These are phyloP conservation scores for Termitomyces sp. DNA, from an alignment of 768 basidiomycete genomes.

Conservation along the genomic window DNA sequence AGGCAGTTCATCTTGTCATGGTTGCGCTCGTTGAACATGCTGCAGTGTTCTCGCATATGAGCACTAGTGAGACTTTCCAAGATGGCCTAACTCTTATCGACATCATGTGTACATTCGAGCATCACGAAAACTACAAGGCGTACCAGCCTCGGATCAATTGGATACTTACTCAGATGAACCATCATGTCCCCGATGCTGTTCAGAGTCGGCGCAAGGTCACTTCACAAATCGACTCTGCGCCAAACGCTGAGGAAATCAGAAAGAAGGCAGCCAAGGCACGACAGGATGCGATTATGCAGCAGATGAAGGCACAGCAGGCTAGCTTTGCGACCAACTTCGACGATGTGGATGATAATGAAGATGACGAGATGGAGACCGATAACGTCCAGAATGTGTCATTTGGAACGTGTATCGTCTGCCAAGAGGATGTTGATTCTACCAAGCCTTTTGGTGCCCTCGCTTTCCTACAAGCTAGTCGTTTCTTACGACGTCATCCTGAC, in stretches of 20 bases:
- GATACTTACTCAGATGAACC: slow-evolving; percentile 61
- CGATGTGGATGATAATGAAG: slow-evolving; percentile 65
- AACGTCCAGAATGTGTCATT: slow-evolving; percentile 50
- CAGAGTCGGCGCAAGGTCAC: slow-evolving; percentile 39
- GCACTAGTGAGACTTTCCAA: slow-evolving; percentile 50
- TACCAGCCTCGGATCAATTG: slow-evolving; percentile 71
- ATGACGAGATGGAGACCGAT: slow-evolving; percentile 55
- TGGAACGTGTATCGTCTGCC: slow-evolving; percentile 97
- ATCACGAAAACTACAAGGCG: slow-evolving; percentile 67
- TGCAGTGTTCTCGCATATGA: slow-evolving; percentile 53
- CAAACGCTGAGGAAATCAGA: slow-evolving; percentile 64
- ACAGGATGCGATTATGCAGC: slow-evolving; percentile 92
- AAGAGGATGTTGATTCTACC: slow-evolving; percentile 77
- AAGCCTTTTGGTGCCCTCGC: slow-evolving; percentile 84
- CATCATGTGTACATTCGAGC: slow-evolving; percentile 72
- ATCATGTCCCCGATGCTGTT: slow-evolving; percentile 55
- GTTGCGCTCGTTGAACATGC: slow-evolving; percentile 74
- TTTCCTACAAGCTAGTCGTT: slow-evolving; percentile 80
- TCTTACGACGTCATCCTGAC: slow-evolving; percentile 76
- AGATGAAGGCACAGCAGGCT: slow-evolving; percentile 92
- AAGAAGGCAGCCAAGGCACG: slow-evolving; percentile 84
- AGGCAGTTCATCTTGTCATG: slow-evolving; percentile 82
- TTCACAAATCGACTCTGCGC: slow-evolving; percentile 26
- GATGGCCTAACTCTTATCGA: slow-evolving; percentile 62
- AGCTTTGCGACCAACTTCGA: slow-evolving; percentile 79